Conservation (phyloP, 768 basidiomycete genomes). For the Tulasnella sp. region DNA sequence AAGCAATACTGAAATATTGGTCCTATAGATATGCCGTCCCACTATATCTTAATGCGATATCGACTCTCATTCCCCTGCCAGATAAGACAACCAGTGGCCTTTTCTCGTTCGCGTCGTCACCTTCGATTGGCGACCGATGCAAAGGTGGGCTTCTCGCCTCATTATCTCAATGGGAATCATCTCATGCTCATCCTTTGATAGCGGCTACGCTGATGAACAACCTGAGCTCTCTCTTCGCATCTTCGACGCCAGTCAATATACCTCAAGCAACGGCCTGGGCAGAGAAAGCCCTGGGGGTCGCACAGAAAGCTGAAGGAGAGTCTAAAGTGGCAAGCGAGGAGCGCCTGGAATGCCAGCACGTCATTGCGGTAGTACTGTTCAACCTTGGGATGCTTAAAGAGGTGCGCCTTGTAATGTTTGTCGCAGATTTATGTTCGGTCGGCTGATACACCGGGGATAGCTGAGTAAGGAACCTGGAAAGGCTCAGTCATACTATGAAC, state of each 20-base stretch:
- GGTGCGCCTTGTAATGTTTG: background rate
- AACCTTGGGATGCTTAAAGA: conserved; percentile 25
- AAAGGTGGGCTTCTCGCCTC: conserved; percentile 8
- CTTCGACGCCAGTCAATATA: conserved; percentile 16
- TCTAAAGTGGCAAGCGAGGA: background rate
- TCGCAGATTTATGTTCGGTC: too few relatives aligned
- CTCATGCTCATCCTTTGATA: background rate
- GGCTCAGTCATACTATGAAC: conserved; percentile 2
- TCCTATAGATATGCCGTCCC: conserved; percentile 23
- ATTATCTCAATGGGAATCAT: background rate
- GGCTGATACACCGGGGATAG: background rate
- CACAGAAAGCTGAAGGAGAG: conserved; percentile 12
- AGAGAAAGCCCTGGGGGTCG: conserved; percentile 20
- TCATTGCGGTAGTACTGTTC: conserved; percentile 21
- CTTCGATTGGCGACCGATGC: conserved; percentile 21
- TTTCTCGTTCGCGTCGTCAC: conserved; percentile 7
- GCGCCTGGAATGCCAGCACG: conserved; percentile 17
- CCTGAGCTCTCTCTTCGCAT: conserved; percentile 24
- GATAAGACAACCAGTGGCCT: background rate
- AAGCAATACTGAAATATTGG: background rate
- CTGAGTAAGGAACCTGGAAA: background rate
- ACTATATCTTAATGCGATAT: conserved; percentile 23
- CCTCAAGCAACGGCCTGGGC: conserved; percentile 22
- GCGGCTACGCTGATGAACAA: conserved; percentile 23
- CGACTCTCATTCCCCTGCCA: conserved; percentile 22